These are phyloP conservation scores for Apostasia shenzhenica DNA, from an alignment of 106 monocot species.

Conservation along the genomic window DNA sequence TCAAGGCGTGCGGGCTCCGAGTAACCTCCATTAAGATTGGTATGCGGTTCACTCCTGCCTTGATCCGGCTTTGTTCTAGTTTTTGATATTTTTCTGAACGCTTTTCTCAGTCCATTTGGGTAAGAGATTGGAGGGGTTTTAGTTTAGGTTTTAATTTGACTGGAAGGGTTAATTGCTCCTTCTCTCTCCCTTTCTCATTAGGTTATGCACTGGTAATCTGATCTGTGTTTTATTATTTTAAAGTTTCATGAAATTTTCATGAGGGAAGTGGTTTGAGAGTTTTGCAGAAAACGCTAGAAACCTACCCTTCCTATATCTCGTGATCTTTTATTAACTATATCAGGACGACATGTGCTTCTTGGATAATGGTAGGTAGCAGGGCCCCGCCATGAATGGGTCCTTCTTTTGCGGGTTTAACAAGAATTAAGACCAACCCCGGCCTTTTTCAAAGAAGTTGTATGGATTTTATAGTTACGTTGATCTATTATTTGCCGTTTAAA, in stretches of 20 bases:
- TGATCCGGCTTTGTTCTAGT: neutral
- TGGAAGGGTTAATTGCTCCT: neutral
- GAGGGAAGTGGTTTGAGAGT: neutral
- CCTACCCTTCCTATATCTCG: neutral
- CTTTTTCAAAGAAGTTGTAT: too few species aligned
- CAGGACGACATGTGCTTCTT: constrained; percentile 4
- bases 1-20: constrained; percentile 13
- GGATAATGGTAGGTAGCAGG: constrained; percentile 8
- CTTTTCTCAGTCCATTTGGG: neutral
- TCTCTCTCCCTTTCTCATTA: neutral
- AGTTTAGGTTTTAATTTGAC: neutral
- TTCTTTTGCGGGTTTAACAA: neutral
- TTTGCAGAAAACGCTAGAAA: neutral
- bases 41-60: neutral
- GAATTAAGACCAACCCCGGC: neutral
- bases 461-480: too few species aligned
- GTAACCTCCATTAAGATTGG: constrained; percentile 25
- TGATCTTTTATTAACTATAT: neutral
- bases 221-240: neutral
- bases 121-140: neutral
- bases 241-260: neutral
- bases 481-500: too few species aligned
- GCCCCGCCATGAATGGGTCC: neutral
- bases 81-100: too few species aligned
- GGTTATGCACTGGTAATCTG: neutral